phyloP scores from a whole-genome alignment of 108 stramenopile genomes.

The Mayamaea pseudoterrestris region DNA sequence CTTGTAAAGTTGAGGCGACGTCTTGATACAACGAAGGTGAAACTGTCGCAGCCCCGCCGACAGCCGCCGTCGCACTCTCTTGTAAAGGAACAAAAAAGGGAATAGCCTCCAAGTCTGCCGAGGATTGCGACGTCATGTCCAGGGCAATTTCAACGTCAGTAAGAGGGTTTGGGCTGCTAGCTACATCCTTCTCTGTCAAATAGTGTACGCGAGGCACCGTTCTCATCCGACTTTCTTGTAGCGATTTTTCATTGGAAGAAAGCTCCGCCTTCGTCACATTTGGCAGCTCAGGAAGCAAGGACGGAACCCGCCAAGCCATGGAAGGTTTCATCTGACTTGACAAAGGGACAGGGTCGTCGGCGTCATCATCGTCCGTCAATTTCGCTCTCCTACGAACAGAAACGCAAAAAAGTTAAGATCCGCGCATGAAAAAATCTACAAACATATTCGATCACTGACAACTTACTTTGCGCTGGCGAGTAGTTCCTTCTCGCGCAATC shows the following conservation, averaged over 20 bases:
- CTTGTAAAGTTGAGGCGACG: neutral
- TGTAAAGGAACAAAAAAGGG: slow-evolving; percentile 65
- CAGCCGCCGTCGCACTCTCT: slow-evolving; percentile 22
- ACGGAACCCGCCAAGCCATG: slow-evolving; percentile 29
- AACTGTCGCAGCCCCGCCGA: slow-evolving; percentile 7
- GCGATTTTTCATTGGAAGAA: slow-evolving; percentile 44
- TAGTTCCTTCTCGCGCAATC: slow-evolving; percentile 61
- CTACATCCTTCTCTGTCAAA: slow-evolving; percentile 42
- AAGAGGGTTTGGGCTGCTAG: slow-evolving; percentile 46
- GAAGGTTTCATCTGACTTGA: slow-evolving; percentile 41
- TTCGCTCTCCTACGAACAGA: slow-evolving; percentile 36
- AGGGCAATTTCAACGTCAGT: slow-evolving; percentile 73
- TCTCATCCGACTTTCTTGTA: slow-evolving; percentile 48
- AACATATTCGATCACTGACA: slow-evolving; percentile 1
- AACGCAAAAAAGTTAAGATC: neutral
- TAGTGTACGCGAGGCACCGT: slow-evolving; percentile 32
- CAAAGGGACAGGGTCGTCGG: slow-evolving; percentile 19
- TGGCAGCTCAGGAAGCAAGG: slow-evolving; percentile 31
- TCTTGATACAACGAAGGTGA: neutral
- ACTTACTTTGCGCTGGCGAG: slow-evolving; percentile 62
- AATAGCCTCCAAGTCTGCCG: slow-evolving; percentile 37
- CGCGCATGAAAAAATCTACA: neutral
- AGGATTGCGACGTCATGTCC: slow-evolving; percentile 56
- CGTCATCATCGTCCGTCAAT: slow-evolving; percentile 42
- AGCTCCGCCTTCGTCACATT: slow-evolving; percentile 45